Evolutionary conservation across 306 rosid genomes (phyloP).

Genomic region (Vigna mungo): DNA sequence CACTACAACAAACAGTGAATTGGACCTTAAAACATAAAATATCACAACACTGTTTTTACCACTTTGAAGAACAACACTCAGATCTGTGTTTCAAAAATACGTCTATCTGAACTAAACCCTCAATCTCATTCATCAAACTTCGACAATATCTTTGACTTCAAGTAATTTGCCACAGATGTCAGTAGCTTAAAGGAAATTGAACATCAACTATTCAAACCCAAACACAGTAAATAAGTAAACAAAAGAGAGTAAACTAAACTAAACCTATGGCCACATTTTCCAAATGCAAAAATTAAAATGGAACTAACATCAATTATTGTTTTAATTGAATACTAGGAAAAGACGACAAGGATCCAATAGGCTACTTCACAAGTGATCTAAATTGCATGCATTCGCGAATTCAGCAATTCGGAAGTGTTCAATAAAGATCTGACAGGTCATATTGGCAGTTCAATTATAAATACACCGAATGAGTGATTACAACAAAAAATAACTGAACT

Average conservation of each 20-base stretch:
- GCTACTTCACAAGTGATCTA: not conserved
- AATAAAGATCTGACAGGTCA: not conserved
- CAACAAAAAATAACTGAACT: not conserved
- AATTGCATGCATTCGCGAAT: not conserved
- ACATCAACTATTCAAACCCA: constrained; percentile 9
- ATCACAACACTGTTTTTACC: not conserved
- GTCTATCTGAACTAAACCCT: constrained; percentile 7
- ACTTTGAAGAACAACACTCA: not conserved
- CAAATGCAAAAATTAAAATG: not conserved
- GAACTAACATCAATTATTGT: not conserved
- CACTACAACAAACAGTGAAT: constrained; percentile 62
- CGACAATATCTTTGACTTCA: constrained; percentile 20
- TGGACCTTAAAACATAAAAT: not conserved
- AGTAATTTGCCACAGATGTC: constrained; percentile 29
- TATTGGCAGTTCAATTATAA: not conserved
- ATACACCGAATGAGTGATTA: not conserved
- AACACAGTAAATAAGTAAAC: not conserved
- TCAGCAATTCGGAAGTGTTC: not conserved
- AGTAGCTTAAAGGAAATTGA: constrained; percentile 17
- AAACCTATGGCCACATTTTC: not conserved
- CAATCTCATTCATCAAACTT: constrained; percentile 26
- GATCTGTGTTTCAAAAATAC: not conserved
- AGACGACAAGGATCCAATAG: not conserved
- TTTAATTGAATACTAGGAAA: not conserved
- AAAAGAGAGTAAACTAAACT: not conserved